These are phyloP conservation scores for Fraxinus ornus DNA, from an alignment of 305 asterid species.

Conservation along the genomic window DNA sequence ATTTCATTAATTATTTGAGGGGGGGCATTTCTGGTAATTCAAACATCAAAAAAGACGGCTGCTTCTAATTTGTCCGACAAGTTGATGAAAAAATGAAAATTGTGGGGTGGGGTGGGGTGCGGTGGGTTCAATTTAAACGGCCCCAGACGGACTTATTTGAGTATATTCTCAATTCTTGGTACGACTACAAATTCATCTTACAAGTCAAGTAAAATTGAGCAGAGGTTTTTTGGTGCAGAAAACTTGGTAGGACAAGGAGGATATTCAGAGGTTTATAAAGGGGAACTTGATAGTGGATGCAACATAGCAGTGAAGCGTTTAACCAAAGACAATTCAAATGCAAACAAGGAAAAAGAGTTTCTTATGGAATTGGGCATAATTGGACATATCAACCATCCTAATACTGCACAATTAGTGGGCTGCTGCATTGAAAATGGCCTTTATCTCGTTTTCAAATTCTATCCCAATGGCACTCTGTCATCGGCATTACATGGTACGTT, in stretches of 20 bases:
- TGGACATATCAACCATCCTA: conserved; percentile 72
- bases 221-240: conserved; percentile 37
- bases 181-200: not conserved
- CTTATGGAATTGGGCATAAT: conserved; percentile 72
- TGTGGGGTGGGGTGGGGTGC: no score
- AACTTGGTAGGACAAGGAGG: conserved; percentile 91
- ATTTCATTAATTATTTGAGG: no score
- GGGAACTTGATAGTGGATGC: conserved; percentile 45
- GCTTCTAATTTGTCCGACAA: no score
- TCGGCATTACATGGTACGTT: conserved; percentile 70
- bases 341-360: conserved; percentile 70
- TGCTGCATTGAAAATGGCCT: conserved; percentile 81
- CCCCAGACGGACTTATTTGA: no score
- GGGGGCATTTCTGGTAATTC: no score
- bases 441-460: conserved; percentile 65
- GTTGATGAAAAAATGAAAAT: no score
- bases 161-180: not conserved
- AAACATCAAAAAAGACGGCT: no score
- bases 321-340: conserved; percentile 50
- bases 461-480: conserved; percentile 74
- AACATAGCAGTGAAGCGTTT: conserved; percentile 71
- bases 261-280: conserved; percentile 74
- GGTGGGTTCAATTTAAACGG: no score
- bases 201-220: not conserved
- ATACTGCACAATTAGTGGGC: conserved; percentile 68